Percentiles rank a stretch among this genome's conserved stretches.
phyloP scores from a whole-genome alignment of 805 yeast genomes.

The Saturnispora zaruensis region DNA sequence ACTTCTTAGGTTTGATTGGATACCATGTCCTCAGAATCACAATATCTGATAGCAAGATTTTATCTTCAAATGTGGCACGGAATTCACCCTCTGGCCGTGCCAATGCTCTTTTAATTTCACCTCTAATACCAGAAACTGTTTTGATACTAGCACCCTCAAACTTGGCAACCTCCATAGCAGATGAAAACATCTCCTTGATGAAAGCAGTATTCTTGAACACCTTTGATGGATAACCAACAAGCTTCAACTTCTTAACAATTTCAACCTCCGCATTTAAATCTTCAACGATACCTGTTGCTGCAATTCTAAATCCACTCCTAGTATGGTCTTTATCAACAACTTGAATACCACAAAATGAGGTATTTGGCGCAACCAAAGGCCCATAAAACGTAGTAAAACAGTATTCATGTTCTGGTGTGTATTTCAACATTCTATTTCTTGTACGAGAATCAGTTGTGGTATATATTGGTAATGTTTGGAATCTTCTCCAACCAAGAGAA shows the following conservation, averaged over 20 bases:
- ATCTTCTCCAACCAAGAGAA: constrained; percentile 97
- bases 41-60: constrained; percentile 82
- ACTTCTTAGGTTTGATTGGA: constrained; percentile 82
- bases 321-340: constrained; percentile 76
- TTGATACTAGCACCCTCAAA: constrained; percentile 97
- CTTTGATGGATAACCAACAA: constrained; percentile 92
- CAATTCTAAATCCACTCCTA: constrained; percentile 84
- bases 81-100: constrained; percentile 91
- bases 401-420: constrained; percentile 96
- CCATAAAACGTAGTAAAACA: constrained; percentile 96
- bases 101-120: constrained; percentile 92
- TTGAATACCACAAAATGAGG: constrained; percentile 94
- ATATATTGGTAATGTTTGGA: constrained; percentile 91
- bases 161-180: constrained; percentile 90
- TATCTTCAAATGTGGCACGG: constrained; percentile 96
- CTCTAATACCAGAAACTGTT: constrained; percentile 95
- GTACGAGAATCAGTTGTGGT: constrained; percentile 97
- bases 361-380: constrained; percentile 93
- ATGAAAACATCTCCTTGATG: constrained; percentile 90
- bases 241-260: constrained; percentile 89
- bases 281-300: constrained; percentile 94
- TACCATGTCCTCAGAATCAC: constrained; percentile 93
- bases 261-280: constrained; percentile 86
- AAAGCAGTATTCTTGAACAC: constrained; percentile 94
- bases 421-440: constrained; percentile 93